Base-by-base conservation (phyloP, 371 early-diverging fungal genomes). In the Haplosporangium sp. region DNA sequence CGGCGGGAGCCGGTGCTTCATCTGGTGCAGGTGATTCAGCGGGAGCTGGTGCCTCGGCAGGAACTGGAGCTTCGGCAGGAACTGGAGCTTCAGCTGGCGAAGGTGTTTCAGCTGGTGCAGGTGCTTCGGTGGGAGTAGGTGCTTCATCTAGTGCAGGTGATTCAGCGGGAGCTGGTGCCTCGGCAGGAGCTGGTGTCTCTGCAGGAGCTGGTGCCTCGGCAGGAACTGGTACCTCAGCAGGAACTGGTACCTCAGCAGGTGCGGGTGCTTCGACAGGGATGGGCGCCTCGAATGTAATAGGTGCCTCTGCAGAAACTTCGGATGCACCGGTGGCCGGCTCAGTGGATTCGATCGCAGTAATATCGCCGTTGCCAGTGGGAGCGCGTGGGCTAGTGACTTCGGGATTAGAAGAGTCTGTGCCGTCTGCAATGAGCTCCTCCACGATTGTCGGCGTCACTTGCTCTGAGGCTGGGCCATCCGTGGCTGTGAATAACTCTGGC, bases 301-400 rank as follows among this genome's bases (percentile, higher is more conserved):
- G 41, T 45, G 45, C 58, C 10, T 42, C 57, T 42, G 43, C 63
- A 43, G 9, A 23, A 36, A 51, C 57, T 40, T 64, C 57, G 41
- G 29, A 4, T 29, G 29, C 29, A 29, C 29, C 29, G 29, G 29
- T 29, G 29, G 4, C 29, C 29, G 29, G 29, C 29, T 29, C 29
- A 29, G 29, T 29, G 29, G 29, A 29, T 4, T 29, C 29, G 29
- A 29, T 29, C 29, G 21, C 58, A 40, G 12, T 29, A 13, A 41
- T 13, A n/a, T 29, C 45, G 16, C 12, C 40, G 2, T 45, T 20
- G 37, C 48, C 55, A 11, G 43, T 18, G n/a, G 55, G 63, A 21
- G 7, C 14, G 12, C 43, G 37, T 37, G 58, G 65, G 12, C 43
- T 47, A 14, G 58, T 58, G 10, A 58, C 51, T 52, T 65, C 59